Conservation (phyloP, 805 yeast genomes). For the Hanseniaspora thailandica region DNA sequence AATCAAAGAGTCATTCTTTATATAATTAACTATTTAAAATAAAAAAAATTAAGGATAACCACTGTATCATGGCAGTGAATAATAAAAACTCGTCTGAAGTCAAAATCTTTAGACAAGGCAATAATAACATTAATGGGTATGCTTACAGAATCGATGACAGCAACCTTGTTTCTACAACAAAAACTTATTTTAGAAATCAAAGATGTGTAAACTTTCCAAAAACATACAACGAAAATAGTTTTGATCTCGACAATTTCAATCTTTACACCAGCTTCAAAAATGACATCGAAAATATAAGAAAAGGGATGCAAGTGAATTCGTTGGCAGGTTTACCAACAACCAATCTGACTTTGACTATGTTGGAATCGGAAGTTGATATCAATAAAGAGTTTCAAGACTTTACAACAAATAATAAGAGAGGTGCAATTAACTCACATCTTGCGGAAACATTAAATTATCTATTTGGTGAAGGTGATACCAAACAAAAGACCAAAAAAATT, state of each 20-base stretch:
- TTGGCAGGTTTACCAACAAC: not conserved
- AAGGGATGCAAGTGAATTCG: not conserved
- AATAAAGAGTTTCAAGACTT: not conserved
- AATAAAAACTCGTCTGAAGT: not conserved
- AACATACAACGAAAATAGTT: not conserved
- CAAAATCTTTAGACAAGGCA: not conserved
- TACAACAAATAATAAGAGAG: not conserved
- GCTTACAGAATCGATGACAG: not conserved
- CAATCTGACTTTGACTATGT: not conserved
- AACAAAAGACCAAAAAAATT: constrained; percentile 11
- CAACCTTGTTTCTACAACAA: not conserved
- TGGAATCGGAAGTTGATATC: not conserved
- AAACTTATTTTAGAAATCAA: not conserved
- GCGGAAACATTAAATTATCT: constrained; percentile 9
- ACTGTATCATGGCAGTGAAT: not conserved
- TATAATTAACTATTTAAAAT: no score
- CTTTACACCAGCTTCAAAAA: not conserved
- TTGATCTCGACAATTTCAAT: not conserved
- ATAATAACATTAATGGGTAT: not conserved
- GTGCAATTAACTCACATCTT: not conserved
- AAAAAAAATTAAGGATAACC: not conserved
- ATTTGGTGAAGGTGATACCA: constrained; percentile 10
- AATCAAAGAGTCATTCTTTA: no score
- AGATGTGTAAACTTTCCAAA: not conserved
- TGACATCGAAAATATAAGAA: not conserved